Base-by-base conservation (phyloP, 2,329 filamentous ascomycete species). In the Fusarium sp. region DNA sequence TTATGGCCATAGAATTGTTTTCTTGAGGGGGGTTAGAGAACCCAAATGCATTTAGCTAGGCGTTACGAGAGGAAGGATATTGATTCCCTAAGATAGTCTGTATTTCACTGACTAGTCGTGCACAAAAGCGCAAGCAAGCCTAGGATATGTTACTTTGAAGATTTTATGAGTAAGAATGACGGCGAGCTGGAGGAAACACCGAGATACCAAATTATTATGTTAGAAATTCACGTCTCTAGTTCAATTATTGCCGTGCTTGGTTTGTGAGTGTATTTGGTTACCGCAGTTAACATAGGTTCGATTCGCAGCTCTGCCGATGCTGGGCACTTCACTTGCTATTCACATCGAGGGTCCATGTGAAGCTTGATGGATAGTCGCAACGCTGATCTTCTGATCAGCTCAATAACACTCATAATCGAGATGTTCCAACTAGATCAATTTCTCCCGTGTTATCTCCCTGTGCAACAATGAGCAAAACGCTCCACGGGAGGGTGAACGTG, bases 21-120 rank as follows among this genome's bases (percentile, higher is more conserved):
- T 34, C 44, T 39, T 41, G 31, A n/a, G 48, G 31, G 47, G 28
- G n/a, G 30, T 54, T 55, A 48, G 59, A 70, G 65, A 62, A 59
- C 34, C 58, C 28, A 50, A 41, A 36, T 65, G 57, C 65, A 67
- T 74, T 71, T 66, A 72, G 71, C 67, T 72, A 46, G 73, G 73
- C 69, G 73, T 73, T 75, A 30, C 43, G 68, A 59, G 47, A 61
- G 51, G 36, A 55, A 50, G 48, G 46, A 58, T 56, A 18, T 65
- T 62, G 61, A 67, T 73, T 68, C 60, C 54, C 72, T 48, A 47
- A 65, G 44, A 57, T 60, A 51, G 44, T 52, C 16, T 60, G 31
- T 56, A 60, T 27, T 50, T 53, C 59, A 23, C 50, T 30, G 46
- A 39, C 37, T 7, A 36, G 51, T 50, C 40, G 41, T 34, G 56